Evolutionary conservation across 352 stramenopile genomes (phyloP).

Genomic region (Stephanocyclus meneghinianus): DNA sequence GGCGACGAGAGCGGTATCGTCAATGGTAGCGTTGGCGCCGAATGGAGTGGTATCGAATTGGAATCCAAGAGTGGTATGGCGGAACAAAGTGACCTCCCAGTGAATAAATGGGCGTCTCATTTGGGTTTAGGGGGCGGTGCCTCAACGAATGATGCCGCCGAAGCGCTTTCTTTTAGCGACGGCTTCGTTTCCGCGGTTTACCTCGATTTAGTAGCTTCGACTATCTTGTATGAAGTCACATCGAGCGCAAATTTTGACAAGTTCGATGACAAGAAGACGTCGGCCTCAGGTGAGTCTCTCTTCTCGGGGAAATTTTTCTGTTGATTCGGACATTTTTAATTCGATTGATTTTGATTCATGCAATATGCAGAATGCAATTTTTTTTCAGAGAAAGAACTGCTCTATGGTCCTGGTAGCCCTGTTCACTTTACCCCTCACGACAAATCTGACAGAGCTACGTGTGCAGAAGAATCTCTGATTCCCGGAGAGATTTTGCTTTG

Average conservation of each 20-base stretch:
- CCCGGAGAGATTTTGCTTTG: not conserved
- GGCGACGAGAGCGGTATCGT: too few species aligned
- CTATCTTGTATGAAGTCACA: slow-evolving; percentile 6
- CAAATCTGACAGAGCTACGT: not conserved
- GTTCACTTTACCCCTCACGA: not conserved
- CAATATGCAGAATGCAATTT: not conserved
- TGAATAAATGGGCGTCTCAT: not conserved
- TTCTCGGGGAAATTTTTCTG: not conserved
- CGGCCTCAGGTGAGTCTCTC: not conserved
- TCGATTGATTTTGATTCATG: not conserved
- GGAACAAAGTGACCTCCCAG: not conserved
- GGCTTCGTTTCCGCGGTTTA: slow-evolving; percentile 1
- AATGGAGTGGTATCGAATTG: not conserved
- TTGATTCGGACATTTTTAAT: not conserved
- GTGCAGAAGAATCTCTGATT: not conserved
- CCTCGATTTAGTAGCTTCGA: not conserved
- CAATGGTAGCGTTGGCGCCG: not conserved
- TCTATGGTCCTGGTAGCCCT: not conserved
- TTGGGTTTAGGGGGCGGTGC: not conserved
- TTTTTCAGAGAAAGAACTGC: not conserved
- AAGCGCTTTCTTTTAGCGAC: not conserved
- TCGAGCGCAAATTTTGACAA: not conserved
- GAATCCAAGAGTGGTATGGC: not conserved
- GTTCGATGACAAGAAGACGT: not conserved
- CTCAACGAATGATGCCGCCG: not conserved